phyloP scores from a whole-genome alignment of 352 stramenopile species.

The Globisporangium apiculatum region DNA sequence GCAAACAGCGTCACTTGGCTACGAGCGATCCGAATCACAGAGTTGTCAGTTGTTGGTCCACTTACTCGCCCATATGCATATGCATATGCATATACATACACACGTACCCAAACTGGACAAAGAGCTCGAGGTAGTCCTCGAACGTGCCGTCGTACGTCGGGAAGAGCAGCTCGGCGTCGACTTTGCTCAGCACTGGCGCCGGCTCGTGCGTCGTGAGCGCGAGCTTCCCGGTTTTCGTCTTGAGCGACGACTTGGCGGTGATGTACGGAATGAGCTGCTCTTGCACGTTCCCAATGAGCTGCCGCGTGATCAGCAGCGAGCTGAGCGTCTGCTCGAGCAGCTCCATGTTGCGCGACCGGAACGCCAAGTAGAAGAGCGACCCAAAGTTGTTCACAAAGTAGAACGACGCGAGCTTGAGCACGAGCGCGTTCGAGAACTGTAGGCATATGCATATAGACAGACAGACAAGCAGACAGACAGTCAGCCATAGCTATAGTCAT shows the following conservation, averaged over 20 bases:
- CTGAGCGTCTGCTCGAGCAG: conserved; percentile 89
- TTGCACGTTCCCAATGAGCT: conserved; percentile 73
- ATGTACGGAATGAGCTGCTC: conserved; percentile 80
- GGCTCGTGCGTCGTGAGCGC: conserved; percentile 52
- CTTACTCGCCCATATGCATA: no score
- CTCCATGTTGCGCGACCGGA: conserved; percentile 82
- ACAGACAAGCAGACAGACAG: neutral
- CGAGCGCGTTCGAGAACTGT: conserved; percentile 89
- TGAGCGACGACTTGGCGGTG: conserved; percentile 69
- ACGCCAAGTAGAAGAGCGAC: conserved; percentile 94
- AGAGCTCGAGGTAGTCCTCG: conserved; percentile 93
- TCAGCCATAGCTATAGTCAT: neutral
- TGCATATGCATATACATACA: conserved; percentile 13
- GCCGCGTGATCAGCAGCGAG: conserved; percentile 74
- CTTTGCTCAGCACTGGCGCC: conserved; percentile 50
- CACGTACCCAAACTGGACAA: conserved; percentile 88
- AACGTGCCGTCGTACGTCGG: conserved; percentile 84
- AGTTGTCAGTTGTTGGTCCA: conserved; percentile 1
- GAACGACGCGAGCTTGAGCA: conserved; percentile 97
- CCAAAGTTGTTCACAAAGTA: conserved; percentile 98
- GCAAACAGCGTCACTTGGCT: conserved; percentile 93
- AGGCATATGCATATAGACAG: neutral
- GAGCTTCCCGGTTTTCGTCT: conserved; percentile 72
- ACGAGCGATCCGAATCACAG: conserved; percentile 2
- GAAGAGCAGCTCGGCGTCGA: conserved; percentile 75